Evolutionary conservation across 2,329 filamentous ascomycete genomes (phyloP).

Genomic region (Sphaerostilbella broomeana): DNA sequence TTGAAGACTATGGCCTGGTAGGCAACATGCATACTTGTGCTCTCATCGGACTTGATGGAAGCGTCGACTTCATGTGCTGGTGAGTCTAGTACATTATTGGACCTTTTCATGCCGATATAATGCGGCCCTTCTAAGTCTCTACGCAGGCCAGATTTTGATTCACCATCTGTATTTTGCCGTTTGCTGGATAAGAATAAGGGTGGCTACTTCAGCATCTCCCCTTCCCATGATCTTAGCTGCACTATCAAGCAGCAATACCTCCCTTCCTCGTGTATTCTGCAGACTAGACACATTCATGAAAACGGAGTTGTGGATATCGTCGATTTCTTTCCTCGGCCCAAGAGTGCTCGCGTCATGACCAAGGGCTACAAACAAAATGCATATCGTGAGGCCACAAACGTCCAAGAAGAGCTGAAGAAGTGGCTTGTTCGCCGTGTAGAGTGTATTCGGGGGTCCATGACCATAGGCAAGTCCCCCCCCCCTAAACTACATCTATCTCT

Average conservation of each 20-base stretch:
- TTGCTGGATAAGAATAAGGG: constrained; percentile 69
- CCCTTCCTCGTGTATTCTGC: constrained; percentile 66
- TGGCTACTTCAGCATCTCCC: constrained; percentile 64
- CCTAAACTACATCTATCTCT: no score
- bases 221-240: constrained; percentile 42
- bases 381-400: constrained; percentile 46
- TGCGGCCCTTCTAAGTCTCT: background rate
- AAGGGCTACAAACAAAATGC: constrained; percentile 42
- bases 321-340: constrained; percentile 70
- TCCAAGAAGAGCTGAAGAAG: constrained; percentile 58
- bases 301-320: constrained; percentile 66
- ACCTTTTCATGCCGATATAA: no score
- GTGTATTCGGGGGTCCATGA: constrained; percentile 61
- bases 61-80: constrained; percentile 75
- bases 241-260: constrained; percentile 75
- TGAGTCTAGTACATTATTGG: constrained; percentile 27
- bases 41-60: constrained; percentile 66
- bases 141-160: constrained; percentile 68
- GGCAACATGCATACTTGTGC: constrained; percentile 76
- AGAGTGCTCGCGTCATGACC: constrained; percentile 46
- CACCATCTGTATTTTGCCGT: constrained; percentile 67
- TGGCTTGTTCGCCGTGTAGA: constrained; percentile 67
- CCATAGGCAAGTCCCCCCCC: constrained; percentile 50
- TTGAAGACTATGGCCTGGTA: constrained; percentile 74
- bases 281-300: constrained; percentile 72